These are phyloP conservation scores for Vicia faba DNA, from an alignment of 306 rosid genomes.

Conservation along the genomic window DNA sequence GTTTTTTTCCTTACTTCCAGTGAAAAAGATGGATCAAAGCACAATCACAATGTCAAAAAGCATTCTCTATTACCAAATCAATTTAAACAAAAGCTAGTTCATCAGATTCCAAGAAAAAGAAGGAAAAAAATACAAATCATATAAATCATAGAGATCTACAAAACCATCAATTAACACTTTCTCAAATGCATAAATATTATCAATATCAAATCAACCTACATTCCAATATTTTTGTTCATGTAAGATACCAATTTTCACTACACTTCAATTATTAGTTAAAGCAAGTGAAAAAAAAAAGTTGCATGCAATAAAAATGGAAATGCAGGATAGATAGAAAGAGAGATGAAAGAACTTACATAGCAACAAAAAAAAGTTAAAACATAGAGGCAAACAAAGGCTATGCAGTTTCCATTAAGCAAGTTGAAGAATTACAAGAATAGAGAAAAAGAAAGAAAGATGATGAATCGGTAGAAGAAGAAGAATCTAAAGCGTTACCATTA, in stretches of 20 bases:
- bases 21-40: conserved; percentile 27
- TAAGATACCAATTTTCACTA: conserved; percentile 17
- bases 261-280: conserved; percentile 8
- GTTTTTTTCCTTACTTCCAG: not conserved
- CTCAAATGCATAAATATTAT: conserved; percentile 29
- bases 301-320: conserved; percentile 45
- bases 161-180: conserved; percentile 31
- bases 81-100: conserved; percentile 21
- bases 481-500: conserved; percentile 48
- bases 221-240: conserved; percentile 24
- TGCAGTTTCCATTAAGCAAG: conserved; percentile 32
- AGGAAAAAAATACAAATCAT: too few relatives aligned
- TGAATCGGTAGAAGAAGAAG: conserved; percentile 52
- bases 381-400: conserved; percentile 36
- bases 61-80: conserved; percentile 20
- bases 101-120: not conserved
- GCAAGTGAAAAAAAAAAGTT: conserved; percentile 25
- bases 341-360: conserved; percentile 41
- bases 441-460: not conserved
- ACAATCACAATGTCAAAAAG: conserved; percentile 31
- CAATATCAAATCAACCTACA: conserved; percentile 38
- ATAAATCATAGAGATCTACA: conserved; percentile 39
- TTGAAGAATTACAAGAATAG: conserved; percentile 4
- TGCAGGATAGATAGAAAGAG: conserved; percentile 38
- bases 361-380: conserved; percentile 24